Evolutionary conservation across 352 stramenopile species (phyloP), one percentile per base, ranked within the genome.

Genomic region (Lagenidium sp.): DNA sequence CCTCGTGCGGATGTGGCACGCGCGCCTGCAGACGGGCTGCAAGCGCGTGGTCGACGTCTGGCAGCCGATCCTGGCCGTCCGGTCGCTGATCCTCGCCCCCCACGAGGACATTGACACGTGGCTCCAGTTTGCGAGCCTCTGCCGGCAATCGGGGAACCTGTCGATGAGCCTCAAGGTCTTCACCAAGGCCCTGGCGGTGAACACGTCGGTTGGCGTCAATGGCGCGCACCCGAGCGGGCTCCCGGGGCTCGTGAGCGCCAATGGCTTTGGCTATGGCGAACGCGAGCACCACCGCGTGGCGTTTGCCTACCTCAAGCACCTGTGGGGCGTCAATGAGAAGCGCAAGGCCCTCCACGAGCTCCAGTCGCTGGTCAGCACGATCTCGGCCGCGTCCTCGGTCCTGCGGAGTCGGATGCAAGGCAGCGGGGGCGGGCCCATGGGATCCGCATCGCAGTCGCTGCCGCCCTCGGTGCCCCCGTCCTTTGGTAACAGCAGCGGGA

Each of bases 221-320:
- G 13, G 35, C 41, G 15, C 29, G n/a, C n/a, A n/a, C n/a, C n/a
- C 24, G 1, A 36, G 45, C 4, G 41, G 51, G n/a, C 41, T 55
- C 13, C 16, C 28, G 8, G 34, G 52, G 13, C 42, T 43, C 7
- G 29, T 41, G 25, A 53, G 46, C 23, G 46, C 36, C 18, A 32
- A 42, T n/a, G 47, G 53, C 8, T 77, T 86, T 20, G 77, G 72
- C 0, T 89, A 86, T 44, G 74, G 72, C 2, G 76, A 90, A 31
- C 92, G 95, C 22, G 89, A 98, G 47, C 87, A 97, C 37, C 81
- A 88, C 18, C 75, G 96, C 12, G 95, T 92, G 10, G 68, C 92
- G 26, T 98, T 97, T 62, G 95, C 93, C 25, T 98, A 94, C 60
- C 57, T 97, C 22, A 98, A 98, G 59, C 94, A 98, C 45, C 57